phyloP scores from a whole-genome alignment of 148 eudicot genomes.

The Chenopodium berlandieri region DNA sequence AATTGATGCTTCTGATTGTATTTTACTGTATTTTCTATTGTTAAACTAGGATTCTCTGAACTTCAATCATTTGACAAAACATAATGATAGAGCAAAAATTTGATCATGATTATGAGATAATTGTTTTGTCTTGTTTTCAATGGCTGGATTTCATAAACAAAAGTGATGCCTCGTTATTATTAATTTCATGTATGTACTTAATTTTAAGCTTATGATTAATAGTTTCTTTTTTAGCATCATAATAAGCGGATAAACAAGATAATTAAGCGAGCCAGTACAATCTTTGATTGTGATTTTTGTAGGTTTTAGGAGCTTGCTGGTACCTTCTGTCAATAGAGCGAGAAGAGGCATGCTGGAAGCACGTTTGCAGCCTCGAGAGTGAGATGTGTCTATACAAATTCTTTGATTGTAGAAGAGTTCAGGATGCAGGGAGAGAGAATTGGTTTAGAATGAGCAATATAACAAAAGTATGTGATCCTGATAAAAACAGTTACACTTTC shows the following conservation, averaged over 20 bases:
- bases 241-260: not conserved
- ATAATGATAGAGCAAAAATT: not conserved
- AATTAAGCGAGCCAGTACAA: not conserved
- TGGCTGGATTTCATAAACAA: not conserved
- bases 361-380: conserved; percentile 35
- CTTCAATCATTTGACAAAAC: not conserved
- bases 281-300: not conserved
- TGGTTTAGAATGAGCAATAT: conserved; percentile 70
- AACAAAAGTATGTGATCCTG: conserved; percentile 44
- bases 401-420: conserved; percentile 49
- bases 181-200: not conserved
- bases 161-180: not conserved
- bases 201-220: not conserved
- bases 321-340: conserved; percentile 74
- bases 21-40: not conserved
- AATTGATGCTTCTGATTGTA: not conserved
- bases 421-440: conserved; percentile 32
- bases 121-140: not conserved
- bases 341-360: conserved; percentile 76
- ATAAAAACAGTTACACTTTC: conserved; percentile 34
- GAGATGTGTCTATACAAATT: conserved; percentile 39
- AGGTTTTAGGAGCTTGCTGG: conserved; percentile 88
- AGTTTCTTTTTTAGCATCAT: too few relatives aligned
- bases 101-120: not conserved
- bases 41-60: not conserved